Evolutionary conservation across 2,329 filamentous ascomycete species (phyloP), one percentile per base, ranked within the genome.

Genomic region (Sporothrix globosa): DNA sequence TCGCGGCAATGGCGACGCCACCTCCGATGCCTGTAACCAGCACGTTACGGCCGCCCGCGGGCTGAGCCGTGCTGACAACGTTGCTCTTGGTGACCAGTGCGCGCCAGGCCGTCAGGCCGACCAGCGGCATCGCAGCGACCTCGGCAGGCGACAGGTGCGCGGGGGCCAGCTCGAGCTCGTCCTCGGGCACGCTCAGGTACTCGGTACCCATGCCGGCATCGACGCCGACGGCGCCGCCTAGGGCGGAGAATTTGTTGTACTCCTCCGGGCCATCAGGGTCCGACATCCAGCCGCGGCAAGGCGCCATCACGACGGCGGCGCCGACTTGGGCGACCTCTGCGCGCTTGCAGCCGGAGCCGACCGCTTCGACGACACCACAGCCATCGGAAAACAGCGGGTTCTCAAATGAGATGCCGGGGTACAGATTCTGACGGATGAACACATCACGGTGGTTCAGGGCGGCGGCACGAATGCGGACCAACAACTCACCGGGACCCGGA

Each of bases 361-460:
- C 82, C 4, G 84, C 82, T 41, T 90, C 85, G 4, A 98, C 92
- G 70, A 86, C 82, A 69, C 94, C 95, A 75, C 87, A 90, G 74
- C 92, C 95, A 78, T 98, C 95, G 72, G 93, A 89, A 34, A 97
- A 86, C 54, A 98, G 82, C 0, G 95, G 92, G 6, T 89, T 84
- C 72, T 87, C 85, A 79, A 97, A 97, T 14, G 91, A 90, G 68
- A 93, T 91, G 75, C 88, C 91, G 0, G 95, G 95, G 83, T 98
- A 98, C 53, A 97, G 88, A 77, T 94, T 91, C 80, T 96, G 93
- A 69, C 95, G 92, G 80, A 97, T 91, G 83, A 97, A 98, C 75
- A 97, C 88, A 80, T 98, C 96, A 76, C 94, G 91, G 83, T 98
- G 96, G 83, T 98, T 98, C 67, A 98, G 88, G 17, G 95, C 91